Evolutionary conservation across 208 protist genomes (phyloP), one percentile per base, ranked within the genome.

Genomic region (Crithidia sp.): DNA sequence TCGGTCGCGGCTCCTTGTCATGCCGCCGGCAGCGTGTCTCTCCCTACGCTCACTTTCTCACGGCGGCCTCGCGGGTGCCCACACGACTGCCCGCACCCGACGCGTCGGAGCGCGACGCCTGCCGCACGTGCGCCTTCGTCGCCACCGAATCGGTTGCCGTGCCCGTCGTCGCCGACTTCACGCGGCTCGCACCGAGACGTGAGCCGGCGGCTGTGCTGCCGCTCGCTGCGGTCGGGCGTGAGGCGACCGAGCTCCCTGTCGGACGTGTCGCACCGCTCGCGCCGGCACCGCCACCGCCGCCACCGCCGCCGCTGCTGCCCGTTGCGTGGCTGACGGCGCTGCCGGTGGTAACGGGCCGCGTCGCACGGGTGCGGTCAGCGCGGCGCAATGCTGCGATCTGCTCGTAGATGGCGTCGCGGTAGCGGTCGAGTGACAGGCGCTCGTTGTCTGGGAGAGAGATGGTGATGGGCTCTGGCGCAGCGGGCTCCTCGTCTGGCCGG

Each of bases 361-460:
- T 41, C 65, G 62, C 71, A 36, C 71, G 37, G 7, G 66, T 65
- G 8, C 57, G 39, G 17, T 53, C 75, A 17, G 41, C 74, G 62
- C 59, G 78, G 71, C 74, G 73, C 71, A 74, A 56, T 13, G 79
- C 76, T 37, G 88, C 91, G 59, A 98, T 97, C 69, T 97, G 92
- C 49, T 86, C 70, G 72, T 98, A 98, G 13, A 98, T 82, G 16
- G 84, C 85, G 61, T 97, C 93, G 14, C 97, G 88, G 84, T 98
- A 98, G 73, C 98, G 93, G 59, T 90, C 83, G 59, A 98, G 77
- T 4, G 94, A 94, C 84, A 95, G 97, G 64, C 97, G 98, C n/a
- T 90, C 97, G 81, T 98, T 91, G 78, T 99, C 97, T 40, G 96
- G 92, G 58, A 99, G 88, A 8, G 87, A 86, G 37, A 99, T 95